These are phyloP conservation scores for Casaregolazyma suthepensis DNA, from an alignment of 1,139 yeast species.

Conservation along the genomic window DNA sequence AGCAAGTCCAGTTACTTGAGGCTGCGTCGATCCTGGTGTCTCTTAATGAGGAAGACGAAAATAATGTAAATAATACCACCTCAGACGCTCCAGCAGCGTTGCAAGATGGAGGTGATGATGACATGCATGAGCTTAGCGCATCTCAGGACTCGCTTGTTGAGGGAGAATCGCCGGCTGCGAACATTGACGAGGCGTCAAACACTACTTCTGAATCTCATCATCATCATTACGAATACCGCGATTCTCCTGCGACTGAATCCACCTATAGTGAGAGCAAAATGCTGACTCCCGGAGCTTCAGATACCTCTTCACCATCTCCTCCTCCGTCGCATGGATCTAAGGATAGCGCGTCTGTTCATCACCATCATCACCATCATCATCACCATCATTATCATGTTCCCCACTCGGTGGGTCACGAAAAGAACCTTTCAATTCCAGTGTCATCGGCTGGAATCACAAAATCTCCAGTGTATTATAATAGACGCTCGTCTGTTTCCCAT, in stretches of 20 bases:
- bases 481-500: conserved; percentile 9
- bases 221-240: conserved; percentile 10
- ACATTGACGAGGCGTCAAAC: background rate
- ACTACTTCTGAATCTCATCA: conserved; percentile 5
- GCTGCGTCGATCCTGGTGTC: conserved; percentile 84
- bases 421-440: background rate
- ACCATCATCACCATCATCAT: conserved; percentile 10
- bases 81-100: background rate
- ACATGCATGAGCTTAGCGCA: background rate
- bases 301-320: conserved; percentile 16
- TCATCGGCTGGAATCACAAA: conserved; percentile 8
- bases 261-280: conserved; percentile 3
- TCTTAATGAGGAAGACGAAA: conserved; percentile 54
- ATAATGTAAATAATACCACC: conserved; percentile 10
- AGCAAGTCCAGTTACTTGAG: conserved; percentile 80
- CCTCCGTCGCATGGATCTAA: conserved; percentile 7
- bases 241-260: conserved; percentile 9
- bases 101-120: background rate
- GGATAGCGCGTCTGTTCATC: conserved; percentile 1
- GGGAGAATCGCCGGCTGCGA: background rate
- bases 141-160: background rate
- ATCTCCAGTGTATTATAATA: conserved; percentile 11
- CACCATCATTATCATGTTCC: conserved; percentile 7
- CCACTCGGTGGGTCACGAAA: conserved; percentile 14
- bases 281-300: conserved; percentile 9